Conservation (phyloP, 1,139 yeast genomes). For the Yamadazyma jaroonii region DNA sequence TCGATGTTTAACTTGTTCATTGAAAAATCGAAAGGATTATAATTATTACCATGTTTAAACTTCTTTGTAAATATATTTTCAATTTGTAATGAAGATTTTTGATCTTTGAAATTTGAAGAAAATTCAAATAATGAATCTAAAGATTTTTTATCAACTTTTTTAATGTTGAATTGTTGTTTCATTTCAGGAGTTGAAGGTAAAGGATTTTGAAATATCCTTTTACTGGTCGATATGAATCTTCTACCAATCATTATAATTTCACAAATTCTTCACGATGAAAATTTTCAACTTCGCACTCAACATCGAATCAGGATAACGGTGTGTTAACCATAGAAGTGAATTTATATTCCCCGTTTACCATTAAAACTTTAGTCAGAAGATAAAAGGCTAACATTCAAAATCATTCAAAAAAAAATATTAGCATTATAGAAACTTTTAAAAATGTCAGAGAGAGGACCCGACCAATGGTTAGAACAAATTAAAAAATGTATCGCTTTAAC, state of each 20-base stretch:
- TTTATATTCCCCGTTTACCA: too few relatives aligned
- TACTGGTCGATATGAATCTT: background rate
- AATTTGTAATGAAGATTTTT: slow-evolving; percentile 23
- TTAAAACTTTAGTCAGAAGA: too few relatives aligned
- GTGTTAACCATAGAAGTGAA: too few relatives aligned
- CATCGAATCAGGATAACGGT: background rate
- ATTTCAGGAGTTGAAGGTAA: slow-evolving; percentile 33
- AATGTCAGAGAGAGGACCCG: slow-evolving; percentile 89
- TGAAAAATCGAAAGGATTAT: slow-evolving; percentile 77
- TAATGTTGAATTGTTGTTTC: slow-evolving; percentile 23
- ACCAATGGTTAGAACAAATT: slow-evolving; percentile 93
- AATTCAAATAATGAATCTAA: slow-evolving; percentile 4
- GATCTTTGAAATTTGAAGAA: slow-evolving; percentile 1
- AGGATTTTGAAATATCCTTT: slow-evolving; percentile 2
- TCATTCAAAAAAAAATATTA: background rate
- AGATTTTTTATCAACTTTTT: slow-evolving; percentile 5
- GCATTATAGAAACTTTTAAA: background rate
- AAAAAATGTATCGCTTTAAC: slow-evolving; percentile 85
- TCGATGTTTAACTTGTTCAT: slow-evolving; percentile 49
- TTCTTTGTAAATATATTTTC: slow-evolving; percentile 30
- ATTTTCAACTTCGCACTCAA: slow-evolving; percentile 1
- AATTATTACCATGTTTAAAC: slow-evolving; percentile 45
- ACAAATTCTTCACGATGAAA: background rate
- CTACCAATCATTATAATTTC: background rate
- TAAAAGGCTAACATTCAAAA: too few relatives aligned